Evolutionary conservation across 352 stramenopile species (phyloP), one percentile per base, ranked within the genome.

Genomic region (Phytophthora citricola): DNA sequence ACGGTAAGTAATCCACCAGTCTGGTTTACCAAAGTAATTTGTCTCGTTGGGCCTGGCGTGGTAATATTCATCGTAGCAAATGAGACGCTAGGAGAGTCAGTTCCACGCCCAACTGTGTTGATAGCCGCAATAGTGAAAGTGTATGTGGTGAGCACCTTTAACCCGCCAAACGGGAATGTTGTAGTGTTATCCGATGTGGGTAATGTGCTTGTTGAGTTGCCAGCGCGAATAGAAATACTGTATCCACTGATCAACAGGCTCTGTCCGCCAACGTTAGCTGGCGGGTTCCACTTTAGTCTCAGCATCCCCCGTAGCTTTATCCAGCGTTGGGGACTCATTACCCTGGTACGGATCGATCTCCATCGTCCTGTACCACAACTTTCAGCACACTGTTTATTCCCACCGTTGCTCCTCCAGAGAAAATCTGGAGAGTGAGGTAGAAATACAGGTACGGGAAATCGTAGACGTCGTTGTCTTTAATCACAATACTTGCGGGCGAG

Each of bases 401-500:
- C 17, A 89, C 57, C 6, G 26, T 46, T 8, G 44, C 74, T 8
- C 63, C 73, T 4, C 80, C 80, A 24, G 51, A 61, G 3, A 50
- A n/a, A 4, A 79, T 60, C 29, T 50, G 47, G 2, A 90, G 49
- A 0, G 40, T 41, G 0, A 91, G 68, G 12, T 67, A 56, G 36
- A 89, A 88, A 7, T 66, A 73, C 52, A 85, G 69, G 48, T 71
- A 75, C 11, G 83, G 83, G 29, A 71, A 90, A 24, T 84, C 66
- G 29, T 83, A 91, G 0, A 58, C 58, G 3, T 65, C 54, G 51
- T 91, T 81, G 45, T 88, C 69, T 17, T 50, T 58, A 26, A 89
- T 80, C 9, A 65, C 50, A 11, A 91, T 58, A 20, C n/a, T 73
- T 4, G 62, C 50, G 9, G 29, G 56, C 38, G 69, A 57, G 3